Base-by-base conservation (phyloP, 1,139 yeast species). In the Magnusiomyces paraingens region DNA sequence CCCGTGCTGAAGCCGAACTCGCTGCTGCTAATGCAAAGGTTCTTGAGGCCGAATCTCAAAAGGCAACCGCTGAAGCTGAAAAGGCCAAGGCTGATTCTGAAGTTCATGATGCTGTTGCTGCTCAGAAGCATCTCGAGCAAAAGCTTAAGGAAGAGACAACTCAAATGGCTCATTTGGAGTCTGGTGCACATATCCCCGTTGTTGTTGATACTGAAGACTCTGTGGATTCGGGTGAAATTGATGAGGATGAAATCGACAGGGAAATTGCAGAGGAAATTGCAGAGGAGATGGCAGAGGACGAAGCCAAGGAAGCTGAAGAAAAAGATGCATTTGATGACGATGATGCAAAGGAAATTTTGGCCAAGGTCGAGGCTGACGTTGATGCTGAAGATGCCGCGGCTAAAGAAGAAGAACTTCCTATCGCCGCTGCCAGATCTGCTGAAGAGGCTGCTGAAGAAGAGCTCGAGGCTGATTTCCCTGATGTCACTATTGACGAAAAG, bases 401-500 rank as follows among this genome's bases (percentile, higher is more conserved):
- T 3, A 50, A 43, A 3, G 32, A 42, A 42, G 26, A 42, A 42
- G 26, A 42, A 8, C 6, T 26, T 14, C 46, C 32, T 10, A 3
- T n/a, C 3, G 18, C 43, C 15, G 43, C 21, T n/a, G 20, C 22
- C 22, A 29, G 38, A 10, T 29, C 47, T 10, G 8, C 41, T 21
- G 57, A 29, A 8, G 43, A 17, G 3, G 53, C 43, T 21, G 22
- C 38, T 2, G 39, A 21, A 18, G 49, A 47, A 26, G 47, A 46
- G 4, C 40, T 21, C n/a, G 49, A 50, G 35, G 52, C 45, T 15
- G 40, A 52, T 35, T 52, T 51, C 35, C 36, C 49, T 26, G 54
- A 44, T 21, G 62, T 48, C 41, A 61, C 64, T 50, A 55, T 61
- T 18, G 64, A 58, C 39, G 66, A 61, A 56, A 64, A 66, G 56